Conservation (phyloP, 1,284 basidiomycete species). For the Irpex rosettiformis region DNA sequence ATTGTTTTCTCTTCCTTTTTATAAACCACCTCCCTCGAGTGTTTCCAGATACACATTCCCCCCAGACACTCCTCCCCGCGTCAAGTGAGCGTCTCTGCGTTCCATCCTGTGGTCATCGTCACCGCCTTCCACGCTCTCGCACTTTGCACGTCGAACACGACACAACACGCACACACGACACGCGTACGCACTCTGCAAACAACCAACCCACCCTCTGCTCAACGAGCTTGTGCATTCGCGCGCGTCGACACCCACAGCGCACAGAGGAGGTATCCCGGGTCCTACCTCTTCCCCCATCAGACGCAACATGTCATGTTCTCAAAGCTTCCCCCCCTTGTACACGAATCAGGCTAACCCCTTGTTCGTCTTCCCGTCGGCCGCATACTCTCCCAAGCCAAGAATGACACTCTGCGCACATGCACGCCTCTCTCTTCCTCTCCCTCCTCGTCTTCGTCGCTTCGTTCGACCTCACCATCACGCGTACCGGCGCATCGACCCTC, state of each 20-base stretch:
- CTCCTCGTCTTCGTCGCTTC: neutral
- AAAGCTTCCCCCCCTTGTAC: constrained; percentile 10
- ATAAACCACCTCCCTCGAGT: too few relatives aligned
- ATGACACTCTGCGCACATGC: neutral
- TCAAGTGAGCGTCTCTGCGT: too few relatives aligned
- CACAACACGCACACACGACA: neutral
- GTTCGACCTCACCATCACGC: neutral
- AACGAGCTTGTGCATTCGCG: too few relatives aligned
- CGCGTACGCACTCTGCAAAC: neutral
- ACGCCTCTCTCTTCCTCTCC: neutral
- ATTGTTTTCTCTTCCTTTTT: constrained; percentile 33
- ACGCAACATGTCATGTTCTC: constrained; percentile 3
- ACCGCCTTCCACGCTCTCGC: neutral
- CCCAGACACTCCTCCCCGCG: constrained; percentile 7
- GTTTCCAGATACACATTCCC: too few relatives aligned
- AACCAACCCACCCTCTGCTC: too few relatives aligned
- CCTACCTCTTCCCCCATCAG: constrained; percentile 10
- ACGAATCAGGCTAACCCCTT: constrained; percentile 13
- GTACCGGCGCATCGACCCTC: too few relatives aligned
- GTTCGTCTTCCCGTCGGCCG: constrained; percentile 5
- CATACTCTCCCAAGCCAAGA: neutral
- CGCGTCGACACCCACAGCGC: neutral
- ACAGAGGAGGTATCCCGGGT: constrained; percentile 10
- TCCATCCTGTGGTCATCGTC: neutral
- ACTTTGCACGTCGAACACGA: neutral